phyloP scores from a whole-genome alignment of 139 green algal genomes.

The Chlamydomonas schloesseri region DNA sequence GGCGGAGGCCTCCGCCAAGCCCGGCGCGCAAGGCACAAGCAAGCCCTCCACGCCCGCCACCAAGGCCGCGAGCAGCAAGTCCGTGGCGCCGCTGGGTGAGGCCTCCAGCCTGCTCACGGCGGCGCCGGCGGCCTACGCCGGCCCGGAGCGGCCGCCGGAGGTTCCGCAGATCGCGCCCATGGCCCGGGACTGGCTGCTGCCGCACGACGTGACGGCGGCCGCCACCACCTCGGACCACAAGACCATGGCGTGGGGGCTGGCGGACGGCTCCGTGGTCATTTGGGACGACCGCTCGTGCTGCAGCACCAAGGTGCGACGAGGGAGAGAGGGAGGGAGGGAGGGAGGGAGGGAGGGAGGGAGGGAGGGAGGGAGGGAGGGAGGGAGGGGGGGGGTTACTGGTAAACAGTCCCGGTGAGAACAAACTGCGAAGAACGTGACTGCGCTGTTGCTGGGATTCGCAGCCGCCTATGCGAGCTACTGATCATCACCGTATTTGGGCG shows the following conservation, averaged over 20 bases:
- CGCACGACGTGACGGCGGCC: slow-evolving; percentile 44
- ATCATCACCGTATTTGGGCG: too few species aligned
- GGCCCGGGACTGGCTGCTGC: slow-evolving; percentile 50
- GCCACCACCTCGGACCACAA: slow-evolving; percentile 37
- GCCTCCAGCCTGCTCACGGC: too few species aligned
- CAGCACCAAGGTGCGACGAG: slow-evolving; percentile 3
- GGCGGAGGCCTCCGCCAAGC: background rate
- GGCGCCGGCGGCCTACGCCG: background rate
- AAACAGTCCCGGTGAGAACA: too few species aligned
- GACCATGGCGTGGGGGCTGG: slow-evolving; percentile 57
- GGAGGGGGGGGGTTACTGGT: too few species aligned
- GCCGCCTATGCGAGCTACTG: too few species aligned
- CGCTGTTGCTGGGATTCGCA: too few species aligned
- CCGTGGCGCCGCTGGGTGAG: too few species aligned
- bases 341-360: too few species aligned
- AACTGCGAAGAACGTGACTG: too few species aligned
- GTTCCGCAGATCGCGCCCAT: background rate
- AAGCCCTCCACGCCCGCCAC: background rate
- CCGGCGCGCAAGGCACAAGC: background rate
- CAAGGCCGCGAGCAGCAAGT: background rate
- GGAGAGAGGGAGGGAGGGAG: too few species aligned
- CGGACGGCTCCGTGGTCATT: slow-evolving; percentile 49
- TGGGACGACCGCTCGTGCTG: slow-evolving; percentile 60
- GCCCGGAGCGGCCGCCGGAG: background rate
- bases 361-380: too few species aligned